A percentile compares a stretch with the other conserved stretches of the same genome.
Conservation (phyloP, 345 rosid species). For the Camelina laxa region DNA sequence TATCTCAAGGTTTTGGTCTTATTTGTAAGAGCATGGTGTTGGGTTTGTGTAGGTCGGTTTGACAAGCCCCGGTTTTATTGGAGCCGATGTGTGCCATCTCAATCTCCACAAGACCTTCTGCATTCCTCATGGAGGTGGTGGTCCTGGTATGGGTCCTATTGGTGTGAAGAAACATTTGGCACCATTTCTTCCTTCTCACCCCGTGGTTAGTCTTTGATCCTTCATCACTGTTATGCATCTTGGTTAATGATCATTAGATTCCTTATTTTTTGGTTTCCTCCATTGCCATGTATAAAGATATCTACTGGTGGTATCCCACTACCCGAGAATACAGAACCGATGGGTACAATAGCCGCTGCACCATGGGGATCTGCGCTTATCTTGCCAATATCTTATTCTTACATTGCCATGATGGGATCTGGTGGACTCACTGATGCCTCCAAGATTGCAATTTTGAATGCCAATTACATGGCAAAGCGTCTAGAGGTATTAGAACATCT, state of each 20-base stretch:
- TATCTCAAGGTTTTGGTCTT: constrained; percentile 83
- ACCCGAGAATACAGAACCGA: constrained; percentile 67
- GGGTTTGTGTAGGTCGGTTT: constrained; percentile 67
- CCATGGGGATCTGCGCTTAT: constrained; percentile 99
- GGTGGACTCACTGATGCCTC: constrained; percentile 96
- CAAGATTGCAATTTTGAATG: constrained; percentile 90
- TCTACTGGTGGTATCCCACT: constrained; percentile 88
- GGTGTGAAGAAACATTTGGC: constrained; percentile 99
- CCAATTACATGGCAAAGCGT: constrained; percentile 99
- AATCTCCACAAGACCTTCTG: constrained; percentile 99
- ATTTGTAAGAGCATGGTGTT: constrained; percentile 70
- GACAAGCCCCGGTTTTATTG: constrained; percentile 97
- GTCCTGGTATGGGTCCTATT: constrained; percentile 99
- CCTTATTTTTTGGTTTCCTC: not conserved
- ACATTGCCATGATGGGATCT: constrained; percentile 99
- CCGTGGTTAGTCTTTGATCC: constrained; percentile 68
- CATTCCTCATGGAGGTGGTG: constrained; percentile 99
- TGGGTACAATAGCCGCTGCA: constrained; percentile 96
- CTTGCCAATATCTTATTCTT: constrained; percentile 90
- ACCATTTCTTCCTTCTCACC: constrained; percentile 95
- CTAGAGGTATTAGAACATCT: constrained; percentile 66
- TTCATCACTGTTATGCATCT: constrained; percentile 18
- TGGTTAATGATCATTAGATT: constrained; percentile 20
- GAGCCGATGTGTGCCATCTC: constrained; percentile 99
- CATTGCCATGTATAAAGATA: constrained; percentile 48